A percentile compares a stretch with the other conserved stretches of the same genome.
These are phyloP conservation scores for Pulveroboletus sp. DNA, from an alignment of 768 basidiomycete species.

Conservation along the genomic window DNA sequence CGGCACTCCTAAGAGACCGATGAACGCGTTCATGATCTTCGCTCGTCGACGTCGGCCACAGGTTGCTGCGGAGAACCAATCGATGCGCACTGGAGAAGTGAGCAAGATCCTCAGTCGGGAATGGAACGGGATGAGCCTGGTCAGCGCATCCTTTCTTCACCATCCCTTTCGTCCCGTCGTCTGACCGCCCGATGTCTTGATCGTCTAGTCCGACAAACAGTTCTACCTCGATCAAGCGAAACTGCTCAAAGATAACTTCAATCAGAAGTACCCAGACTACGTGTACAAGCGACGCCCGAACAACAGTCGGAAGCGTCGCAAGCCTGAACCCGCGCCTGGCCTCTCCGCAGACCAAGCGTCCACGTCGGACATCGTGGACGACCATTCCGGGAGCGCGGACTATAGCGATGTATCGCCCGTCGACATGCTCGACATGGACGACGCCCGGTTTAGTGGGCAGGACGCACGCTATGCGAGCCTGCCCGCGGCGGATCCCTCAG, in stretches of 20 bases:
- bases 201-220: slow-evolving; percentile 66
- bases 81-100: slow-evolving; percentile 87
- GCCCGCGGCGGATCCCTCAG: slow-evolving; percentile 19
- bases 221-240: slow-evolving; percentile 88
- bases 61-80: slow-evolving; percentile 81
- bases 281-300: slow-evolving; percentile 86
- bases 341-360: slow-evolving; percentile 29
- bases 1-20: slow-evolving; percentile 84
- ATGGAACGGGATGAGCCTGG: slow-evolving; percentile 77
- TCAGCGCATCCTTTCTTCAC: slow-evolving; percentile 32
- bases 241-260: slow-evolving; percentile 80
- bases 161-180: not conserved
- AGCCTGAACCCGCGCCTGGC: slow-evolving; percentile 31
- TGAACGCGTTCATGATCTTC: slow-evolving; percentile 96
- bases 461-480: slow-evolving; percentile 21
- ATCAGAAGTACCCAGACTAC: slow-evolving; percentile 82
- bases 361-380: slow-evolving; percentile 32
- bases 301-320: slow-evolving; percentile 69
- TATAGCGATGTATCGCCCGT: slow-evolving; percentile 39
- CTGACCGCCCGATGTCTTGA: slow-evolving; percentile 12
- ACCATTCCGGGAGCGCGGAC: slow-evolving; percentile 23
- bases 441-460: slow-evolving; percentile 11
- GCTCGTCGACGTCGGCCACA: slow-evolving; percentile 78
- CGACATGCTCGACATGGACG: slow-evolving; percentile 28
- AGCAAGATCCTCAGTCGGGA: slow-evolving; percentile 84